These are phyloP conservation scores for Fomitopsis serialis DNA, from an alignment of 768 basidiomycete genomes.

Conservation along the genomic window DNA sequence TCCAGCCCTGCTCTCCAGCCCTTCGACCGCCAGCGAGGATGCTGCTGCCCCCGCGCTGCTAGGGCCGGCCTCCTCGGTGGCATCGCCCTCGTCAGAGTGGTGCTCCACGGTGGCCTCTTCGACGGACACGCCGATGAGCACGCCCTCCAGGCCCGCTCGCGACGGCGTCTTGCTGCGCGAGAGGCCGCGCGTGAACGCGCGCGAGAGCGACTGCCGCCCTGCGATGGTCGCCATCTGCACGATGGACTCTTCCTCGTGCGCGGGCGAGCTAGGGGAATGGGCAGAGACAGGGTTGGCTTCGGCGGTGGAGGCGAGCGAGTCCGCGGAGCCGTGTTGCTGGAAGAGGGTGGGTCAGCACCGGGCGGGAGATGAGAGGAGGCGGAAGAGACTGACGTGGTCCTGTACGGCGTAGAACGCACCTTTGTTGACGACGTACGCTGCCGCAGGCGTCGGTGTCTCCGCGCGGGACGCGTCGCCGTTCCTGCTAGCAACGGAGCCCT, in stretches of 20 bases:
- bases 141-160: constrained; percentile 13
- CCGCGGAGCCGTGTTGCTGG: constrained; percentile 13
- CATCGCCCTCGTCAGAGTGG: constrained; percentile 4
- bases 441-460: constrained; percentile 13
- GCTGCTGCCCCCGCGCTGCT: background rate
- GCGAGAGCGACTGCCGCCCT: constrained; percentile 18
- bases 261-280: constrained; percentile 2
- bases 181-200: constrained; percentile 22
- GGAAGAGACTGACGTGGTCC: constrained; percentile 1
- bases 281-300: background rate
- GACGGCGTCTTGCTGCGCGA: constrained; percentile 18
- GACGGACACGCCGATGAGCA: constrained; percentile 23
- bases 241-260: constrained; percentile 15
- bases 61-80: background rate
- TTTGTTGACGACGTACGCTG: constrained; percentile 17
- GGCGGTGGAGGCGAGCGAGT: constrained; percentile 22
- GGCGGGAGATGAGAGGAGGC: background rate
- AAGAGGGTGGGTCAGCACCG: background rate
- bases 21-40: too few species aligned
- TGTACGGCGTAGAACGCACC: constrained; percentile 25
- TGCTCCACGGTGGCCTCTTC: constrained; percentile 21
- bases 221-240: constrained; percentile 21
- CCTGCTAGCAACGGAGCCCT: background rate
- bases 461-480: background rate
- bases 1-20: background rate